Evolutionary conservation across 1,139 yeast genomes (phyloP), one percentile per base, ranked within the genome.

Genomic region (Suhomyces anneliseae): DNA sequence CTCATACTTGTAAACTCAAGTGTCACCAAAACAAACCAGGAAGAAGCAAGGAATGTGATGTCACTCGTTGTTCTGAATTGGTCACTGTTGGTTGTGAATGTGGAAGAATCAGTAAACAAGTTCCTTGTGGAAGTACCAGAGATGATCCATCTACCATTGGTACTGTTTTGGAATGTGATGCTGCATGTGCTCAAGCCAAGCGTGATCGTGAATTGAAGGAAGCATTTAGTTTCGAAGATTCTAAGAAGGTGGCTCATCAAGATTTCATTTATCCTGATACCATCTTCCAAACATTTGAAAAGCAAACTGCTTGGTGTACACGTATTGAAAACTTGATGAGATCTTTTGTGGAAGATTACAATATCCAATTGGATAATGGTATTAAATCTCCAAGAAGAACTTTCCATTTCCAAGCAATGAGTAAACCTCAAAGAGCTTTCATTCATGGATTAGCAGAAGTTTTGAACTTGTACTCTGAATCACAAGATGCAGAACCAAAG

Each of bases 401-500:
- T 0, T 68, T 79, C 53, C 83, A 83, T 60, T 88, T 90, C 66
- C 83, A 84, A 19, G 85, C 92, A 12, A 89, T 90, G 95, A 73
- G 70, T 44, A 62, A 74, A 8, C 78, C 83, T 8, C 93, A 89
- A 61, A 74, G 97, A 42, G 74, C 73, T 54, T 89, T 89, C 60
- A 68, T 90, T 15, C 93, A 85, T 57, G 82, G 82, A 48, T 61
- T 90, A 39, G 85, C 92, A 0, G 79, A 74, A 33, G 66, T 80
- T 0, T 89, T 74, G 60, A 72, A 76, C 8, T 60, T 90, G 12
- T 82, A 80, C 56, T 74, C 87, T 0, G 90, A 87, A 58, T 81
- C 93, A 1, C 92, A 87, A 55, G 97, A 89, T 61, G 79, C 79
- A 2, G 97, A 89, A 54, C 96, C 97, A 0, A 75, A 81, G 47